These are phyloP conservation scores for Annulohypoxylon bovei DNA, from an alignment of 495 filamentous ascomycete species.

Conservation along the genomic window DNA sequence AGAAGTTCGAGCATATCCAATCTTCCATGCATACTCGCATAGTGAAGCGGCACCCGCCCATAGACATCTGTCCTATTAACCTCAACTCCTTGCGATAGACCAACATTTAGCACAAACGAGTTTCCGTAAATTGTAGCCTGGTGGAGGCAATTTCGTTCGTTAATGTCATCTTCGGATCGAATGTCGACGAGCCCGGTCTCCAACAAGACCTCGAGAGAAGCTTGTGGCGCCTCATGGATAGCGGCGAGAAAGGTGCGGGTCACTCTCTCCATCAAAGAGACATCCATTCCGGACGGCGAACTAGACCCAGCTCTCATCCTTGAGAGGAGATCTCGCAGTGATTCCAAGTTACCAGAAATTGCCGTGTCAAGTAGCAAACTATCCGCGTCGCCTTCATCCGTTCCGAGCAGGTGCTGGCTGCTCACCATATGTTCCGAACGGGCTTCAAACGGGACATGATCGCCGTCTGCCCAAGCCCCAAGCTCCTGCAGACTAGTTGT, in stretches of 20 bases:
- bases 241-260: constrained; percentile 89
- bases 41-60: constrained; percentile 92
- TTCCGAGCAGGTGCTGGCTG: constrained; percentile 69
- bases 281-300: constrained; percentile 53
- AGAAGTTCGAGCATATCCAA: constrained; percentile 83
- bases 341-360: constrained; percentile 74
- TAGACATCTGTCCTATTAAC: constrained; percentile 88
- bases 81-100: constrained; percentile 74
- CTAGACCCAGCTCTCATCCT: constrained; percentile 58
- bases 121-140: constrained; percentile 93
- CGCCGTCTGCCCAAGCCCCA: constrained; percentile 95
- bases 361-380: constrained; percentile 88
- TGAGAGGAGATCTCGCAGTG: constrained; percentile 59
- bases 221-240: constrained; percentile 83
- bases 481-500: constrained; percentile 92
- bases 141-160: constrained; percentile 94
- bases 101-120: constrained; percentile 75
- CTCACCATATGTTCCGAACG: constrained; percentile 71
- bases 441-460: constrained; percentile 82
- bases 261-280: constrained; percentile 70
- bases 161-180: constrained; percentile 93
- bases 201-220: constrained; percentile 77
- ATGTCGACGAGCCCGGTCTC: constrained; percentile 85
- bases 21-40: constrained; percentile 93
- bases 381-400: constrained; percentile 87